Evolutionary conservation across 768 basidiomycete genomes (phyloP).

Genomic region (Tylopilus subfusipes): DNA sequence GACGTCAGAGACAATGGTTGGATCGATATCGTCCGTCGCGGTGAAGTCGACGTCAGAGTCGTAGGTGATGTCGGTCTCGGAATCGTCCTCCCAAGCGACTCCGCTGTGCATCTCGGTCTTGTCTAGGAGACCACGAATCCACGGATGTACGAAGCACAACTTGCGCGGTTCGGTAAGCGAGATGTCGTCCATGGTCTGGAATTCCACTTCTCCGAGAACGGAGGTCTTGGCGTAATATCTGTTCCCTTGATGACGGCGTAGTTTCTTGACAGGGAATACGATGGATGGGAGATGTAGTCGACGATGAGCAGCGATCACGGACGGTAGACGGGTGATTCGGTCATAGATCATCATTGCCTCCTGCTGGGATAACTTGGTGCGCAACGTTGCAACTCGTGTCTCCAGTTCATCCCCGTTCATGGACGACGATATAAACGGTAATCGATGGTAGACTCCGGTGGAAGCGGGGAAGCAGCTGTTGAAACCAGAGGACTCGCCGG

Average conservation of each 20-base stretch:
- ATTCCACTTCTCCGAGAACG: neutral
- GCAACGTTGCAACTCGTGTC: neutral
- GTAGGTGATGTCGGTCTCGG: neutral
- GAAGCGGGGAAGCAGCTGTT: neutral
- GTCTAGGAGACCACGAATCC: slow-evolving; percentile 9
- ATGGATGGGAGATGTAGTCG: neutral
- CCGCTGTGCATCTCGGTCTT: neutral
- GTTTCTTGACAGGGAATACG: neutral
- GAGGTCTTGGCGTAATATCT: slow-evolving; percentile 2
- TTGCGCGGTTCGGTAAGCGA: neutral
- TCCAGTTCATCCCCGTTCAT: neutral
- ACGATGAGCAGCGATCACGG: neutral
- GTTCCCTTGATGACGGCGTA: neutral
- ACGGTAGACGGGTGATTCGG: neutral
- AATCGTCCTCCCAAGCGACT: slow-evolving; percentile 6
- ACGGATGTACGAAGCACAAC: slow-evolving; percentile 8
- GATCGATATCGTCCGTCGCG: slow-evolving; percentile 1
- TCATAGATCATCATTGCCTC: neutral
- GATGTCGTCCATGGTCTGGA: neutral
- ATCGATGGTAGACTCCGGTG: neutral
- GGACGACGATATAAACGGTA: neutral
- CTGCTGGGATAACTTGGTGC: neutral
- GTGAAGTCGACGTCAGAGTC: slow-evolving; percentile 7
- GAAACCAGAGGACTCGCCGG: neutral
- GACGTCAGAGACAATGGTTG: neutral